Base-by-base conservation (phyloP, 2,329 filamentous ascomycete genomes). In the Fusarium robinianum region DNA sequence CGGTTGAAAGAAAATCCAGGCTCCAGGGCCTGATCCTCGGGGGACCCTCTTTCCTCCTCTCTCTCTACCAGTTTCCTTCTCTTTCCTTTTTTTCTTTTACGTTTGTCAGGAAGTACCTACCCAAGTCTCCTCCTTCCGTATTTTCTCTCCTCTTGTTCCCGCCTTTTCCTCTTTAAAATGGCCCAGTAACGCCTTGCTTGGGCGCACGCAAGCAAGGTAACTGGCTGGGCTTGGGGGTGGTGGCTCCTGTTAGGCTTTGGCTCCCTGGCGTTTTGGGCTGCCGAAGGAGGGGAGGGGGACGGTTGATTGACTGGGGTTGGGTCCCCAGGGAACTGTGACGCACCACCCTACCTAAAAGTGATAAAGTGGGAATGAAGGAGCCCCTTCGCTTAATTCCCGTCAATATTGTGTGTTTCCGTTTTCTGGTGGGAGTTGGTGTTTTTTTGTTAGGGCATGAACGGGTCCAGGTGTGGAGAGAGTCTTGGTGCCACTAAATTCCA, bases 361-460 rank as follows among this genome's bases (percentile, higher is more conserved):
- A n/a, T n/a, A n/a, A n/a, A n/a, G n/a, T n/a, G n/a, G n/a, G n/a
- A n/a, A n/a, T n/a, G n/a, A n/a, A n/a, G n/a, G n/a, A 33, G 48
- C 48, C 40, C 22, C 29, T 51, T 55, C 52, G 52, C 52, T 55
- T 55, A 55, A 47, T 23, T n/a, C n/a, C n/a, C n/a, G n/a, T n/a
- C n/a, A n/a, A 29, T 52, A 57, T 58, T 58, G 31, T 39, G 32
- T 14, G 25, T 27, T 46, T 32, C 44, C 43, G 43, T 51, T 52
- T 55, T 59, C 53, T 61, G 53, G 48, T 40, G n/a, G n/a, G 41
- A 41, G 34, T 34, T 45, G 38, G 22, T 23, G 27, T 16, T 29
- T 16, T 32, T 39, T 35, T 45, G 41, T 59, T 60, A 60, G 57
- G 57, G 57, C 51, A 59, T 46, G 52, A 34, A 27, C 31, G 33